These are phyloP conservation scores for Hypoxylon fragiforme DNA, from an alignment of 495 filamentous ascomycete genomes.

Conservation along the genomic window DNA sequence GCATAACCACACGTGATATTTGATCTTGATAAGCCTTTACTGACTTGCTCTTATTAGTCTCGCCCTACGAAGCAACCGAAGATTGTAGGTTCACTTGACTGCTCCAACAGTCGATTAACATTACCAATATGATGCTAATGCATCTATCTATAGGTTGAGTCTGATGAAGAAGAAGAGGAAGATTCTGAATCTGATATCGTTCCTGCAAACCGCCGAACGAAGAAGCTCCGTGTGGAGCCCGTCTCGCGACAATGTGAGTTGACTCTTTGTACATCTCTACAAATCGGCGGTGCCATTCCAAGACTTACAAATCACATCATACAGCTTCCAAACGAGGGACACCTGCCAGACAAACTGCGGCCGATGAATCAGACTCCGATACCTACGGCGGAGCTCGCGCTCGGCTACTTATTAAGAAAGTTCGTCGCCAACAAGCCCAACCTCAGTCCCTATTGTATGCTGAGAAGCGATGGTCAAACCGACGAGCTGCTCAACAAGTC, in stretches of 20 bases:
- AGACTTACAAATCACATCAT: slow-evolving; percentile 32
- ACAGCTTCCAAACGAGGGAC: slow-evolving; percentile 69
- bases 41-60: slow-evolving; percentile 47
- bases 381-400: slow-evolving; percentile 75
- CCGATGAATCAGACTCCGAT: slow-evolving; percentile 68
- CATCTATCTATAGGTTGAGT: slow-evolving; percentile 59
- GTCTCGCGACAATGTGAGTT: slow-evolving; percentile 53
- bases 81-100: slow-evolving; percentile 47
- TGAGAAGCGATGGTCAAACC: slow-evolving; percentile 84
- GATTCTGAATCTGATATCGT: slow-evolving; percentile 70
- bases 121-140: slow-evolving; percentile 32
- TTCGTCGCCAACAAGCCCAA: slow-evolving; percentile 65
- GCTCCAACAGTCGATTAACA: neutral
- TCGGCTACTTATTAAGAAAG: slow-evolving; percentile 67
- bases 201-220: slow-evolving; percentile 50
- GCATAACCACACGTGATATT: slow-evolving; percentile 31
- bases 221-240: slow-evolving; percentile 55
- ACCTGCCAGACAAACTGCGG: slow-evolving; percentile 60
- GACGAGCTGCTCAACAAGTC: slow-evolving; percentile 76
- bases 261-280: neutral
- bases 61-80: slow-evolving; percentile 55
- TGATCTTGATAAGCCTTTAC: slow-evolving; percentile 35
- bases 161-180: slow-evolving; percentile 69
- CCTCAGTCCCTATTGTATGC: slow-evolving; percentile 65
- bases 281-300: neutral